Percentiles rank a stretch among this genome's conserved stretches.
Conservation (phyloP, 768 basidiomycete genomes). For the Termitomyces titanicus region DNA sequence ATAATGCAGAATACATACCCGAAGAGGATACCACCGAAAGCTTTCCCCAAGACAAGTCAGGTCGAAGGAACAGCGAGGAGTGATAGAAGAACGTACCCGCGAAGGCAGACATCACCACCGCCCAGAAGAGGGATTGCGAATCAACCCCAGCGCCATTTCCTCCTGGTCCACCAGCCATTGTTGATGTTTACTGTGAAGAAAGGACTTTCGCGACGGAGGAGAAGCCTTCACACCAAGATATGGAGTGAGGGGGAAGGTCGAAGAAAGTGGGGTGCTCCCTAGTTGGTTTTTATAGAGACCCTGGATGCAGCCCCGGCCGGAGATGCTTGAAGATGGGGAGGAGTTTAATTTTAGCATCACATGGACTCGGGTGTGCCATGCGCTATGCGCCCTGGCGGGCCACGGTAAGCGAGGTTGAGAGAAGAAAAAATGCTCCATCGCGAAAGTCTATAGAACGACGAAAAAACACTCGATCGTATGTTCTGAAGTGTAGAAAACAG, state of each 20-base stretch:
- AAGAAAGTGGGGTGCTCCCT: not conserved
- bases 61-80: not conserved
- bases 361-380: not conserved
- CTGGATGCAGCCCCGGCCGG: constrained; percentile 6
- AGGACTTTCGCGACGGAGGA: not conserved
- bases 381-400: not conserved
- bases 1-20: constrained; percentile 18
- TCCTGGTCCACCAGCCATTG: constrained; percentile 30
- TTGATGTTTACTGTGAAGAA: constrained; percentile 1
- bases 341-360: constrained; percentile 4
- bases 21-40: constrained; percentile 49
- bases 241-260: constrained; percentile 4
- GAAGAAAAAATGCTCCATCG: not conserved
- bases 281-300: not conserved
- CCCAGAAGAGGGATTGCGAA: constrained; percentile 28
- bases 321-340: not conserved
- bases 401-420: not conserved
- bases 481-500: not conserved
- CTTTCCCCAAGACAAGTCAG: constrained; percentile 7
- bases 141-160: constrained; percentile 27
- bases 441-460: constrained; percentile 25
- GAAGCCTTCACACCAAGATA: not conserved
- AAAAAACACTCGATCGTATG: not conserved
- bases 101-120: constrained; percentile 35
- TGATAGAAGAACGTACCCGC: constrained; percentile 26